Evolutionary conservation across 495 filamentous ascomycete genomes (phyloP).

Genomic region (Podospora tetraspora): DNA sequence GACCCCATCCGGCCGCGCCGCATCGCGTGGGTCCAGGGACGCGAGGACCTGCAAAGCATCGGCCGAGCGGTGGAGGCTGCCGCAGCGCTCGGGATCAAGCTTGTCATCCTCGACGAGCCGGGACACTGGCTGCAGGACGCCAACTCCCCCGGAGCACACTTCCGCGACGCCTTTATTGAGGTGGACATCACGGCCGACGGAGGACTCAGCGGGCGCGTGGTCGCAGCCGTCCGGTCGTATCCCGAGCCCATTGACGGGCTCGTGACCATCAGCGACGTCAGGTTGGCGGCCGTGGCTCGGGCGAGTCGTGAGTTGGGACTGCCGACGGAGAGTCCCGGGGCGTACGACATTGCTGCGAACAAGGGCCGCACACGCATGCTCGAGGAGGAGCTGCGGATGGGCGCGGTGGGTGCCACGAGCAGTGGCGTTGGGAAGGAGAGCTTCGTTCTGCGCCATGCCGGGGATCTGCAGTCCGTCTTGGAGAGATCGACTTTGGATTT

Average conservation of each 20-base stretch:
- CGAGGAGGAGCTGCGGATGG: conserved; percentile 5
- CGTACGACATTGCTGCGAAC: conserved; percentile 19
- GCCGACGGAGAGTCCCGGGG: conserved; percentile 12
- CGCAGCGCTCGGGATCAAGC: conserved; percentile 28
- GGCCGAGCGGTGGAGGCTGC: conserved; percentile 21
- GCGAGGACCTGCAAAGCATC: conserved; percentile 15
- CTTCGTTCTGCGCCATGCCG: conserved; percentile 11
- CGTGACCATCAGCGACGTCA: conserved; percentile 24
- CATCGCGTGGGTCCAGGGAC: conserved; percentile 23
- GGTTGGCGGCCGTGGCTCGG: conserved; percentile 16
- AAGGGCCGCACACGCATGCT: conserved; percentile 20
- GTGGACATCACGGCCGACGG: conserved; percentile 17
- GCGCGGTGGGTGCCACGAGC: not conserved
- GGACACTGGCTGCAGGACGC: conserved; percentile 34
- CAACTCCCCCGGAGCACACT: conserved; percentile 13
- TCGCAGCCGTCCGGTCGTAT: conserved; percentile 17
- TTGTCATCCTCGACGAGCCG: conserved; percentile 31
- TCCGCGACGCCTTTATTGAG: conserved; percentile 27
- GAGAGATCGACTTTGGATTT: conserved; percentile 16
- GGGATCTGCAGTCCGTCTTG: conserved; percentile 11
- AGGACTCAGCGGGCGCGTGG: conserved; percentile 18
- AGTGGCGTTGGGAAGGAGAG: conserved; percentile 11
- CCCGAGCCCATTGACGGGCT: conserved; percentile 22
- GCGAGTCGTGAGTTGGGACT: conserved; percentile 18
- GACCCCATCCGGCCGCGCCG: conserved; percentile 3